A percentile compares a stretch with the other conserved stretches of the same genome.
Conservation (phyloP, 78 protist species). For the Protostelium mycophagum region DNA sequence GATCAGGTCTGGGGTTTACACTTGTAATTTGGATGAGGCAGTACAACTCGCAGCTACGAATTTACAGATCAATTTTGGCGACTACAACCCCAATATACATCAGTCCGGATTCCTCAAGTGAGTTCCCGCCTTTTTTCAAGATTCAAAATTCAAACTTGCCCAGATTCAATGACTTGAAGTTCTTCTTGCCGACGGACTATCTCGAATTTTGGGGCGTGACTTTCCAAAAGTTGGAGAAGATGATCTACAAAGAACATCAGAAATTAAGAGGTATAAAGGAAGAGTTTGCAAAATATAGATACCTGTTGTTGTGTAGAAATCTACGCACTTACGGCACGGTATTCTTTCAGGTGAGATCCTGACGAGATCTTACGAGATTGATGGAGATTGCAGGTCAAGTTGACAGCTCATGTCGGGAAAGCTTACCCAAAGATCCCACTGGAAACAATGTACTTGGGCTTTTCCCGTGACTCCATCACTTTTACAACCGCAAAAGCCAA, state of each 20-base stretch:
- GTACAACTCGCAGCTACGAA: slow-evolving; percentile 65
- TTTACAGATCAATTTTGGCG: slow-evolving; percentile 65
- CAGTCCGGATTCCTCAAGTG: slow-evolving; percentile 51
- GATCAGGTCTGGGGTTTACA: slow-evolving; percentile 31
- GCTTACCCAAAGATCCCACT: slow-evolving; percentile 11
- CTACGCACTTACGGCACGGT: slow-evolving; percentile 82
- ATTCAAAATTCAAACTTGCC: background rate
- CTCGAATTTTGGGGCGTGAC: slow-evolving; percentile 51
- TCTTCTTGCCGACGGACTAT: slow-evolving; percentile 42
- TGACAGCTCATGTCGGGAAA: background rate
- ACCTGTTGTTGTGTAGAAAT: slow-evolving; percentile 70
- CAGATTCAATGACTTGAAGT: slow-evolving; percentile 32
- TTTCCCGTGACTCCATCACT: slow-evolving; percentile 45
- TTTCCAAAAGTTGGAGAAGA: slow-evolving; percentile 60
- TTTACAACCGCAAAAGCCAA: slow-evolving; percentile 40
- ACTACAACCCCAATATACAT: slow-evolving; percentile 68
- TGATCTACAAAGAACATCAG: slow-evolving; percentile 67
- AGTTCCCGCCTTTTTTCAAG: background rate
- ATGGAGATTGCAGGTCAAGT: no score
- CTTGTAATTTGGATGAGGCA: slow-evolving; percentile 68
- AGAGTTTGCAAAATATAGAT: slow-evolving; percentile 77
- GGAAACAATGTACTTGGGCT: slow-evolving; percentile 46
- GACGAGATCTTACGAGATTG: no score
- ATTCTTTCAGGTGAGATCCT: slow-evolving; percentile 74
- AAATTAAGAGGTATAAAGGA: slow-evolving; percentile 67